phyloP scores from a whole-genome alignment of 2,329 filamentous ascomycete genomes.

The Bertia moriformis region DNA sequence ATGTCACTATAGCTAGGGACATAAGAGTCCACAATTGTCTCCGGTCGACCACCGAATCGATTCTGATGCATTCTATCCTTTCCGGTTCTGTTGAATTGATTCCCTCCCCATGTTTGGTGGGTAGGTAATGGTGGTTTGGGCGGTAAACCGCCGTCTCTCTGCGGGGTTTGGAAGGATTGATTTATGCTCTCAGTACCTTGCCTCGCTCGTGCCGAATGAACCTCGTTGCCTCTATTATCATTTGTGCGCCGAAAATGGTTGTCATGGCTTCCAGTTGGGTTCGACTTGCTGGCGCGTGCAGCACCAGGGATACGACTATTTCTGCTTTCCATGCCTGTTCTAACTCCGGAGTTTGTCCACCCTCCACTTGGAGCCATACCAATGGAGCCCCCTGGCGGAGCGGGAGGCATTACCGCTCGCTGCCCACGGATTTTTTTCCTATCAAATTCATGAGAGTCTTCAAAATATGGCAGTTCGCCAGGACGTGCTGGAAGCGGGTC shows the following conservation, averaged over 20 bases:
- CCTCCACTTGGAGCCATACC: slow-evolving; percentile 30
- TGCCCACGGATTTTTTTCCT: slow-evolving; percentile 51
- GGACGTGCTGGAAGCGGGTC: slow-evolving; percentile 48
- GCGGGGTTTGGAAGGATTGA: neutral
- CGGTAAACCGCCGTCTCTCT: neutral
- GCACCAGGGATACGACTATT: neutral
- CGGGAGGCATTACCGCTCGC: slow-evolving; percentile 48
- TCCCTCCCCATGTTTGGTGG: neutral
- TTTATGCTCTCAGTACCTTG: too few species aligned
- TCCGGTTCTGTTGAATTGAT: neutral
- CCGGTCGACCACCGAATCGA: neutral
- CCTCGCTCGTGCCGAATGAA: too few species aligned
- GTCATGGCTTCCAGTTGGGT: neutral
- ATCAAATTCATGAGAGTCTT: slow-evolving; percentile 62
- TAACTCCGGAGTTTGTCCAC: neutral
- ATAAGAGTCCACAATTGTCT: neutral
- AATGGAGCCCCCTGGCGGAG: slow-evolving; percentile 55
- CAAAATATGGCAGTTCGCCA: slow-evolving; percentile 53
- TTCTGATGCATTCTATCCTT: neutral
- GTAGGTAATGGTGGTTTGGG: neutral
- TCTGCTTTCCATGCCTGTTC: neutral
- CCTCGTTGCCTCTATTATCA: neutral
- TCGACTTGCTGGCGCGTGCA: neutral
- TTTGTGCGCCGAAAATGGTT: neutral
- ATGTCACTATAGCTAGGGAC: neutral